These are phyloP conservation scores for Onygenales sp. DNA, from an alignment of 2,329 filamentous ascomycete species.

Conservation along the genomic window DNA sequence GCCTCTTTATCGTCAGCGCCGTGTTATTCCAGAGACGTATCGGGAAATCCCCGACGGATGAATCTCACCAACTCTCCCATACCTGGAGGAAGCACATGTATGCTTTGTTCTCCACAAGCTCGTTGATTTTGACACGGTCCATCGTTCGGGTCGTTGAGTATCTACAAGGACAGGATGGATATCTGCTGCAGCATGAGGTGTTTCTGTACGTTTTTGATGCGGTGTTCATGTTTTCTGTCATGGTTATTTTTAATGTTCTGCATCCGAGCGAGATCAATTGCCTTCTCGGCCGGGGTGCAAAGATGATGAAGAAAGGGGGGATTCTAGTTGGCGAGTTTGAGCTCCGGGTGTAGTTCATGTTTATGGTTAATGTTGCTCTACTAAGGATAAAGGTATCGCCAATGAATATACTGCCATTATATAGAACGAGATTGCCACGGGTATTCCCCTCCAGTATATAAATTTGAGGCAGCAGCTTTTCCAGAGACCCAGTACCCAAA, in stretches of 20 bases:
- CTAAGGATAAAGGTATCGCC: neutral
- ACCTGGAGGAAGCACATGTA: conserved; percentile 25
- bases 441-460: no score
- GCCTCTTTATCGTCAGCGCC: conserved; percentile 42
- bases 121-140: conserved; percentile 14
- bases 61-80: conserved; percentile 5
- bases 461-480: no score
- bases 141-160: conserved; percentile 18
- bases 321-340: neutral
- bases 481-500: no score
- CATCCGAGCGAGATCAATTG: conserved; percentile 1
- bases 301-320: neutral
- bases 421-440: no score
- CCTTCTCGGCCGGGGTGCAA: neutral
- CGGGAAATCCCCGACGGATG: conserved; percentile 16
- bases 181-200: conserved; percentile 13
- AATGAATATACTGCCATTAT: neutral
- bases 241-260: conserved; percentile 11
- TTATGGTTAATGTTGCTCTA: neutral
- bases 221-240: conserved; percentile 13
- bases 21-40: conserved; percentile 39
- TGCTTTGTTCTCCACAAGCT: conserved; percentile 13
- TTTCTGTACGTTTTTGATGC: conserved; percentile 18
- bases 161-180: conserved; percentile 13
- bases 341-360: neutral